Percentiles rank a stretch among this genome's conserved stretches.
These are phyloP conservation scores for Phytophthora lateralis DNA, from an alignment of 352 stramenopile genomes.

Conservation along the genomic window DNA sequence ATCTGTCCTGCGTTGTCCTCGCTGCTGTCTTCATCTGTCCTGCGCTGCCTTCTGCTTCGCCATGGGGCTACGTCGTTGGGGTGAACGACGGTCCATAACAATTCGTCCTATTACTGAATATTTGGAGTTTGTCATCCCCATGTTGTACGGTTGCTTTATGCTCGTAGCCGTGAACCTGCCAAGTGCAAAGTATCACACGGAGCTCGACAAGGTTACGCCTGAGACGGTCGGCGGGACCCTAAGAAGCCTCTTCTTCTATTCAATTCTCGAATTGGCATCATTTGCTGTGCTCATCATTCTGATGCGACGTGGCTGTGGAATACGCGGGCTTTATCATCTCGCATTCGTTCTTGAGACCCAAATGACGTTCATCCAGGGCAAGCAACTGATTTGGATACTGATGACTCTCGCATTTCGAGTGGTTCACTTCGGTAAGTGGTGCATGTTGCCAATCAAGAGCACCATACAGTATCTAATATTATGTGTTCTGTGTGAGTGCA, in stretches of 20 bases:
- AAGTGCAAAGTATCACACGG: conserved; percentile 18
- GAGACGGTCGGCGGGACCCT: not conserved
- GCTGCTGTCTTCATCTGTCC: no score
- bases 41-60: no score
- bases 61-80: no score
- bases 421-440: not conserved
- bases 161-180: conserved; percentile 19
- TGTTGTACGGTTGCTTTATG: conserved; percentile 27
- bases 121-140: conserved; percentile 35
- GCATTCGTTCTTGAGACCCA: conserved; percentile 47
- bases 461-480: no score
- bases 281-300: conserved; percentile 29
- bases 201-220: conserved; percentile 2
- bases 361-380: conserved; percentile 28
- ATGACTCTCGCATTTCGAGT: conserved; percentile 20
- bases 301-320: conserved; percentile 27
- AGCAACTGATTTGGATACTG: conserved; percentile 34
- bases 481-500: no score
- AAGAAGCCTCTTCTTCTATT: conserved; percentile 19
- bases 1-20: no score
- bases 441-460: no score
- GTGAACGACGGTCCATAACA: no score
- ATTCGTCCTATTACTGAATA: no score
- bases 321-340: conserved; percentile 35
- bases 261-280: conserved; percentile 33